A percentile compares a stretch with the other conserved stretches of the same genome.
Evolutionary conservation across 2,329 filamentous ascomycete species (phyloP).

Genomic region (Chaetomium sp.): DNA sequence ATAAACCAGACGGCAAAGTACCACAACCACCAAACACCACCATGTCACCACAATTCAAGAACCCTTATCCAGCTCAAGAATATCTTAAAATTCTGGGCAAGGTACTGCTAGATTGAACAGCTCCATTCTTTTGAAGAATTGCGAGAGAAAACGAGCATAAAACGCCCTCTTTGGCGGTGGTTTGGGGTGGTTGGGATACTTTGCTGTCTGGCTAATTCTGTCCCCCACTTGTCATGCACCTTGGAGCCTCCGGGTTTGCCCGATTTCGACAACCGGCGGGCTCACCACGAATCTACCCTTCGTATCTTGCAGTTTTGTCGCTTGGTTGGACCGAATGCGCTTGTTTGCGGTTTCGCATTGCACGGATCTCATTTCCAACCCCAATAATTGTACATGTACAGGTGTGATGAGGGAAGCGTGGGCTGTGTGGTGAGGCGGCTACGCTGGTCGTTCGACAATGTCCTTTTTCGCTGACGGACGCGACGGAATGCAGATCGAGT

Average conservation of each 20-base stretch:
- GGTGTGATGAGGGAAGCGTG: neutral
- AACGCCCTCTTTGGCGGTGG: neutral
- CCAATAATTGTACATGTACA: neutral
- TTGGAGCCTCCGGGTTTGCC: too few species aligned
- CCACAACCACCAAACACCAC: too few species aligned
- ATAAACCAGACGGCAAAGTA: too few species aligned
- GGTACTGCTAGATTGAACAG: too few species aligned
- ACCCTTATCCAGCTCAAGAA: too few species aligned
- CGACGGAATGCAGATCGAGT: slow-evolving; percentile 6
- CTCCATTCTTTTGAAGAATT: too few species aligned
- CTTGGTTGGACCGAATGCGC: neutral
- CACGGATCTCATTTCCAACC: neutral
- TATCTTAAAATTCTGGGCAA: too few species aligned
- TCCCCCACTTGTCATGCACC: too few species aligned
- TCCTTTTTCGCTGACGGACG: neutral
- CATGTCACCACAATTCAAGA: too few species aligned
- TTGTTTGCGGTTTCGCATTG: slow-evolving; percentile 2
- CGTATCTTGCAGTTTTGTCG: neutral
- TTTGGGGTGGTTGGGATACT: neutral
- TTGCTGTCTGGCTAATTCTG: neutral
- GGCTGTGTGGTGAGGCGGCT: neutral
- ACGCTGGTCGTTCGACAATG: neutral
- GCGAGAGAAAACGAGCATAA: too few species aligned
- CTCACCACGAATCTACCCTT: too few species aligned
- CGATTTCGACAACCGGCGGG: too few species aligned